phyloP scores from a whole-genome alignment of 2,329 filamentous ascomycete genomes.

The Coniochaeta pulveracea region DNA sequence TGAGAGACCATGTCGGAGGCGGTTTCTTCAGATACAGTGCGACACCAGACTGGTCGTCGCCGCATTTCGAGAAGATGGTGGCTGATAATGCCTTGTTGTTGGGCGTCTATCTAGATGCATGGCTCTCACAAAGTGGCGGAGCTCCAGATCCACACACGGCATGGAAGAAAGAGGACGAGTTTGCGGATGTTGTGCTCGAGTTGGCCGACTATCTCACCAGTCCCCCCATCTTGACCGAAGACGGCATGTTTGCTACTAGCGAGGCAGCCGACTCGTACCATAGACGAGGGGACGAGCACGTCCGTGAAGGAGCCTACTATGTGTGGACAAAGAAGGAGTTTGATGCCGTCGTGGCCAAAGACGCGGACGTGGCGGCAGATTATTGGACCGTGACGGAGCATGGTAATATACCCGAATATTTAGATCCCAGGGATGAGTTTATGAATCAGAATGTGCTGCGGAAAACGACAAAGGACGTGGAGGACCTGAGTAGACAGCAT shows the following conservation, averaged over 20 bases:
- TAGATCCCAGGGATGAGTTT: conserved; percentile 89
- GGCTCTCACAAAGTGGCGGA: conserved; percentile 34
- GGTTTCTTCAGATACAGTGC: conserved; percentile 70
- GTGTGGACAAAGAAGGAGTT: conserved; percentile 89
- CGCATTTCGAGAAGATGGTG: conserved; percentile 96
- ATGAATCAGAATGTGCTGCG: conserved; percentile 87
- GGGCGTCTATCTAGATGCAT: conserved; percentile 76
- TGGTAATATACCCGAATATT: conserved; percentile 72
- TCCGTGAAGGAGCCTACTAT: conserved; percentile 87
- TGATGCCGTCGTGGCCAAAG: conserved; percentile 59
- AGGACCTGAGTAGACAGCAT: conserved; percentile 64
- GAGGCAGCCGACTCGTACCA: conserved; percentile 84
- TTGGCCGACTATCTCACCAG: conserved; percentile 78
- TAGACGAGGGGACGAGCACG: conserved; percentile 62
- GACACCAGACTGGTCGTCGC: conserved; percentile 83
- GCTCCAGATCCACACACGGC: not conserved
- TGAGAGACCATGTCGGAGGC: conserved; percentile 44
- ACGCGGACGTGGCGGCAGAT: conserved; percentile 63
- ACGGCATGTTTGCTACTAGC: conserved; percentile 74
- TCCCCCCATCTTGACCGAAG: conserved; percentile 51
- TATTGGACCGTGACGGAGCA: conserved; percentile 78
- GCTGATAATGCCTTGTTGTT: conserved; percentile 86
- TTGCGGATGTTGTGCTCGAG: conserved; percentile 69
- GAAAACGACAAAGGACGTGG: conserved; percentile 56
- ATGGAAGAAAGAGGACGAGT: conserved; percentile 45